Evolutionary conservation across 768 basidiomycete genomes (phyloP), one percentile per base, ranked within the genome.

Genomic region (Suillus discolor): DNA sequence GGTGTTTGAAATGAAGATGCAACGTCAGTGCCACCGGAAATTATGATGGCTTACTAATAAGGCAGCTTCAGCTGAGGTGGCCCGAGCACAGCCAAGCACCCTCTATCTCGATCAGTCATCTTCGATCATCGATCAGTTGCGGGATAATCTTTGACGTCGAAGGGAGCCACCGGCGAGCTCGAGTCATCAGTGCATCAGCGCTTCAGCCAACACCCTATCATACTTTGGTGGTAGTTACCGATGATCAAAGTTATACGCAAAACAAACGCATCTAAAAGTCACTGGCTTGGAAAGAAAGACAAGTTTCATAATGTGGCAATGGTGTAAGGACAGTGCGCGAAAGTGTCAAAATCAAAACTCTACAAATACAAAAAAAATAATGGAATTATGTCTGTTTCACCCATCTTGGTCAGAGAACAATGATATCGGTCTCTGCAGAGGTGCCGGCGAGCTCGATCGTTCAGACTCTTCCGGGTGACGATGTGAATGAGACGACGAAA

Each of bases 381-480:
- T 9, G 23, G 23, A 59, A 31, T 28, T 8, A 1, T 38, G 16
- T 4, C 16, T 42, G 11, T 18, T 42, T 42, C 34, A 55, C 11
- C 18, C 62, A 59, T 59, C 62, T 9, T 61, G 53, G 38, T 66
- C 64, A 28, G 38, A 63, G 23, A 76, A 78, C 3, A 78, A 69
- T 25, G 75, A 76, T 20, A 76, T 76, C 6, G 77, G 75, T 15
- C 75, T 71, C 54, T 66, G 66, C 0, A 77, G 68, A 18, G 76
- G 65, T 16, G 75, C 77, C 6, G 75, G 77, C 44, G 75, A 76
- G 9, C 47, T 69, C 20, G 69, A 67, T 42, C 59, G 31, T 13
- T 66, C 71, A 23, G 66, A 71, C 1, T 61, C 63, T 11, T 53
- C 34, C 0, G 70, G 68, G 41, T 62, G 51, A 28, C 65, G 44